These are phyloP conservation scores for Xerocomellus dryophilus DNA, from an alignment of 768 basidiomycete genomes.

Conservation along the genomic window DNA sequence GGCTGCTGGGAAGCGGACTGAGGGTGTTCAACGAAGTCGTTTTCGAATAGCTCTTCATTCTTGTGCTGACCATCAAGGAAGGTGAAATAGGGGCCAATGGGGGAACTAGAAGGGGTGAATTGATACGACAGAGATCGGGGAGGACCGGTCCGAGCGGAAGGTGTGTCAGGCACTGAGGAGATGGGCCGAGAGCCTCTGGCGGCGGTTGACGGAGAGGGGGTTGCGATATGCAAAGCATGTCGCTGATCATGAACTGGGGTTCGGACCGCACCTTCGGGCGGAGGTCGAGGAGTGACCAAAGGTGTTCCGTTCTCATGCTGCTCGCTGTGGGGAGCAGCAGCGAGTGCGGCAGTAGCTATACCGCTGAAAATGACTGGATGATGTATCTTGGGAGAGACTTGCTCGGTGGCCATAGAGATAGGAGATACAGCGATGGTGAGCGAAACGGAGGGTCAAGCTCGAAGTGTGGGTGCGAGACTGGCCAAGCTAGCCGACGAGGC, in stretches of 20 bases:
- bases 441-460: not conserved
- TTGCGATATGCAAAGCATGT: constrained; percentile 14
- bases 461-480: too few relatives aligned
- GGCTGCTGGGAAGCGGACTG: constrained; percentile 30
- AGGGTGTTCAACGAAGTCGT: constrained; percentile 35
- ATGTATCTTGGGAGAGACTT: not conserved
- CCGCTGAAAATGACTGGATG: constrained; percentile 6
- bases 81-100: constrained; percentile 27
- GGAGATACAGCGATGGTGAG: not conserved
- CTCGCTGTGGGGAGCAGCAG: not conserved
- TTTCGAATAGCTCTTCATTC: constrained; percentile 27
- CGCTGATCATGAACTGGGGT: constrained; percentile 8
- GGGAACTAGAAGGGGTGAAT: constrained; percentile 50
- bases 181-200: constrained; percentile 6
- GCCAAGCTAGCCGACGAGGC: not conserved
- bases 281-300: not conserved
- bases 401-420: constrained; percentile 12
- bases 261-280: not conserved
- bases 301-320: not conserved
- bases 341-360: constrained; percentile 6
- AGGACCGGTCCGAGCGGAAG: constrained; percentile 67
- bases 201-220: constrained; percentile 5
- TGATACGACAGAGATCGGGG: constrained; percentile 70
- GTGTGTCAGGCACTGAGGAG: constrained; percentile 37
- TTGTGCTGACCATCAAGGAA: constrained; percentile 28